Base-by-base conservation (phyloP, 208 protist species). In the Acanthamoeba healyi region DNA sequence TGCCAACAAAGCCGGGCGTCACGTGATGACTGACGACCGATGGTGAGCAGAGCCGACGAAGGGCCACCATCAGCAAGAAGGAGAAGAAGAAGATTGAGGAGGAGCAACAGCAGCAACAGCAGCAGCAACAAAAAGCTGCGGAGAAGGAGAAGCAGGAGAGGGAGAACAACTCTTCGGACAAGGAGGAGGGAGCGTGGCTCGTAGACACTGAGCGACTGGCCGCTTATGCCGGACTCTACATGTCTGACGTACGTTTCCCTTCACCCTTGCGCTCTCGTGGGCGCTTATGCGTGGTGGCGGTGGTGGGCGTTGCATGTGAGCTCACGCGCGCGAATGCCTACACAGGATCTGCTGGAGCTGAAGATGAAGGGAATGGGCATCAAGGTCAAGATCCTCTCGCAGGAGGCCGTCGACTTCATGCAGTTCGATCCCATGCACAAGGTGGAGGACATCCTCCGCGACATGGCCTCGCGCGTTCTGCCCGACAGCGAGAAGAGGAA, bases 291-390 rank as follows among this genome's bases (percentile, higher is more conserved):
- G 46, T 54, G 15, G 1, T 19, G 14, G 49, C 49, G 15, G 14
- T 54, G 14, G 49, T 19, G n/a, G n/a, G n/a, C n/a, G n/a, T 54
- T 54, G 22, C 49, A 22, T 19, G 49, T 54, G 49, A 24, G 49
- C 49, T 10, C 0, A 0, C 22, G 15, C 49, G 14, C 49, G 49
- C 14, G 14, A 40, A 22, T 74, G 65, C n/a, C 65, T 67, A 32
- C n/a, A 17, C 88, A 93, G 88, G 88, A 93, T 56, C n/a, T 93
- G 22, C 42, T 93, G 38, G 88, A 93, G 65, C 65, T 93, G 42
- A 93, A 93, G 88, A 93, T 93, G 88, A 93, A 93, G 44, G 49
- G 15, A 17, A 93, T 93, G 88, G 88, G 88, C 24, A 61, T 93
- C 63, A 72, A 93, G 49, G 88, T 93, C 19, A 93, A 93, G 65